Evolutionary conservation across 768 basidiomycete species (phyloP), one percentile per base, ranked within the genome.

Genomic region (Russula sp.): DNA sequence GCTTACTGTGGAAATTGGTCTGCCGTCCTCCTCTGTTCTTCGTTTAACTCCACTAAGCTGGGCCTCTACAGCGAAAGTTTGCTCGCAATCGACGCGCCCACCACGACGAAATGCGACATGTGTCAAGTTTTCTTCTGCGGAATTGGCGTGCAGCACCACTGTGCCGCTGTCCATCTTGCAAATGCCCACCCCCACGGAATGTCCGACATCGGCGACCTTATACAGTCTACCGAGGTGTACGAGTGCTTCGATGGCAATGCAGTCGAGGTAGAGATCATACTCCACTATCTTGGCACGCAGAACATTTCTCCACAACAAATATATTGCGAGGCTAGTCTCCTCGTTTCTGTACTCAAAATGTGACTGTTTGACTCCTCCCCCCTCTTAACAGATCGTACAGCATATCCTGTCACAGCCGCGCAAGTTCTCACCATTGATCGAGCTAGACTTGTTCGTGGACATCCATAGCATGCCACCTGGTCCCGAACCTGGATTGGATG

Each of bases 101-200:
- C 83, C 37, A 90, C 91, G n/a, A 82, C 88, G 31, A 87, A 83
- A 73, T 94, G 91, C 70, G 91, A 92, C 71, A 81, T 93, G 65
- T 94, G 91, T 67, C 84, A 85, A 63, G 84, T 89, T 8, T 88
- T 80, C 1, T 93, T 93, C 73, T 94, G 91, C 70, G 91, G 91
- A 10, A 84, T 94, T 62, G 83, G 82, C 53, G 80, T 94, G 27
- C 89, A 84, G 60, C 82, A 82, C 16, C 84, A 91, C 53, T 94
- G 91, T 71, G 71, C 79, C 52, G 88, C 90, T 0, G 73, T 80
- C 18, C 76, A 81, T 14, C 72, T 92, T 13, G 62, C 73, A 22
- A 70, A 77, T 0, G 88, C 90, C 66, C 83, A 88, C 16, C 89
- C 86, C 2, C 86, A 91, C 61, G 85, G 81, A 32, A 75, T 92